These are phyloP conservation scores for Aphanoascus verrucosus DNA, from an alignment of 2,329 filamentous ascomycete species.

Conservation along the genomic window DNA sequence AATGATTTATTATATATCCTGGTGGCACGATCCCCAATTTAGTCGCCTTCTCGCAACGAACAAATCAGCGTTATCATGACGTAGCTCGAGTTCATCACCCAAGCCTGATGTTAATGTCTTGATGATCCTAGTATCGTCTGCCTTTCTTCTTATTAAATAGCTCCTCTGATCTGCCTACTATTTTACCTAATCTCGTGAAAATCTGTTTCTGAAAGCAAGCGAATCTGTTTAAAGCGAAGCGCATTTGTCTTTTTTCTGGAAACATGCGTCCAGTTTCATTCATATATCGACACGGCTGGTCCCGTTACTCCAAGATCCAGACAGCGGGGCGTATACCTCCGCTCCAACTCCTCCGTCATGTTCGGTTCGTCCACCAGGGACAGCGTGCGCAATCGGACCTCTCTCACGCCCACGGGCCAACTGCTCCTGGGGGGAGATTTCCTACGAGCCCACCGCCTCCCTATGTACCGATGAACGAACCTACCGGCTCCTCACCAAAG, in stretches of 20 bases:
- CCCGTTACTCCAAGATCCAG: conserved; percentile 2
- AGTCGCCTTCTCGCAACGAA: too few species aligned
- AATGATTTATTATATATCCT: too few species aligned
- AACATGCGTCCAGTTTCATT: not conserved
- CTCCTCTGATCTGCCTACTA: too few species aligned
- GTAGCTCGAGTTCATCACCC: too few species aligned
- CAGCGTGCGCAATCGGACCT: conserved; percentile 1
- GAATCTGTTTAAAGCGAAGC: too few species aligned
- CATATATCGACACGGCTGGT: not conserved
- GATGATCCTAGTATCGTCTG: too few species aligned
- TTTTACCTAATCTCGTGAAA: not conserved
- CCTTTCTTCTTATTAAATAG: too few species aligned
- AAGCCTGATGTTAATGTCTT: too few species aligned
- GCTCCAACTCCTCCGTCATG: not conserved
- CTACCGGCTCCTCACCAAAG: not conserved
- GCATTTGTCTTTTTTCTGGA: too few species aligned
- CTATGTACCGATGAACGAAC: conserved; percentile 5
- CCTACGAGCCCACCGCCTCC: conserved; percentile 6
- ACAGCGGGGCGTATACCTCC: not conserved
- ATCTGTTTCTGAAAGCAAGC: too few species aligned
- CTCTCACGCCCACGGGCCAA: not conserved
- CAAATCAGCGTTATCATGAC: too few species aligned
- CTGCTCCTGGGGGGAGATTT: conserved; percentile 1
- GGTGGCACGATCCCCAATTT: too few species aligned
- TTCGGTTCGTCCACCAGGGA: conserved; percentile 10